phyloP scores from a whole-genome alignment of 495 filamentous ascomycete species.

The Monascus purpureus region DNA sequence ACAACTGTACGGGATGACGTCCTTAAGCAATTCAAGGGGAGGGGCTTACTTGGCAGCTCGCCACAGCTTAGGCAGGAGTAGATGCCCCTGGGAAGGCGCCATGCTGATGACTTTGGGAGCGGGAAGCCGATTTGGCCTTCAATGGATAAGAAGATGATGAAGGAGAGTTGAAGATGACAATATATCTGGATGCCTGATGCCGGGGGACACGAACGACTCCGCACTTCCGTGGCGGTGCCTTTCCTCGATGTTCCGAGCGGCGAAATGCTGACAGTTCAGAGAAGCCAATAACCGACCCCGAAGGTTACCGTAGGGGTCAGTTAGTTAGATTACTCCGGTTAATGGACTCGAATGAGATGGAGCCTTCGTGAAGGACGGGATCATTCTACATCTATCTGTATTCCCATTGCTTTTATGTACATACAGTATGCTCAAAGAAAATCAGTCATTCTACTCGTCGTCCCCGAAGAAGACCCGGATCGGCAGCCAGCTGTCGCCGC shows the following conservation, averaged over 20 bases:
- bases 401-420: too few species aligned
- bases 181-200: conserved; percentile 17
- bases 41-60: conserved; percentile 47
- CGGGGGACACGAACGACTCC: conserved; percentile 4
- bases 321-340: too few species aligned
- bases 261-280: too few species aligned
- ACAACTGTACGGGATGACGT: neutral
- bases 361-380: too few species aligned
- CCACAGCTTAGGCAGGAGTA: conserved; percentile 57
- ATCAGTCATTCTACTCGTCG: too few species aligned
- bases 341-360: too few species aligned
- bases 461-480: conserved; percentile 80
- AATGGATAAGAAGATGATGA: conserved; percentile 6
- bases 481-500: conserved; percentile 54
- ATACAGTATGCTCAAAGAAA: too few species aligned
- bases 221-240: neutral
- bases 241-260: neutral
- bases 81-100: conserved; percentile 52
- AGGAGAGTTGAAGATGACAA: neutral
- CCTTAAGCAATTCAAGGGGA: too few species aligned
- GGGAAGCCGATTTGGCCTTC: conserved; percentile 2
- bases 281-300: too few species aligned
- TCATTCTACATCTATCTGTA: too few species aligned
- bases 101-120: conserved; percentile 30
- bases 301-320: too few species aligned